Conservation (phyloP, 495 filamentous ascomycete species). For the Aspergillus saccharolyticus region DNA sequence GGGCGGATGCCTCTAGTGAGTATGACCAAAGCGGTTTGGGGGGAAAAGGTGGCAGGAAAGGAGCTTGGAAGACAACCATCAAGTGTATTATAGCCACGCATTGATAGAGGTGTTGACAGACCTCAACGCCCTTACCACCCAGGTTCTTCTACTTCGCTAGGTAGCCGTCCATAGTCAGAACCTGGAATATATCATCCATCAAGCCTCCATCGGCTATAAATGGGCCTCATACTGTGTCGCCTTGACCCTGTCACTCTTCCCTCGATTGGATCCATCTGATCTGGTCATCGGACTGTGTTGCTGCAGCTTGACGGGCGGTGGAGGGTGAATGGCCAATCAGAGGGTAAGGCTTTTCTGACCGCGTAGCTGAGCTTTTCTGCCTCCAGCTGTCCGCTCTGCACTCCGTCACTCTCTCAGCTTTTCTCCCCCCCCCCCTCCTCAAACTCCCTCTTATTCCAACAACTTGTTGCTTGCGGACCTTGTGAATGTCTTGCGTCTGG, state of each 20-base stretch:
- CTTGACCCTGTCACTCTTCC: background rate
- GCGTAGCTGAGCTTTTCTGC: background rate
- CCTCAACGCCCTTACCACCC: background rate
- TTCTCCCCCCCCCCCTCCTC: conserved; percentile 8
- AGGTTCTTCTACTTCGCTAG: too few relatives aligned
- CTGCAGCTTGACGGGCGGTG: background rate
- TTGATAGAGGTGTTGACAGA: background rate
- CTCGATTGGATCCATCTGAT: background rate
- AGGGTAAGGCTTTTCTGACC: background rate
- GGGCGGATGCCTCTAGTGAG: background rate
- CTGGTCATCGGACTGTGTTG: background rate
- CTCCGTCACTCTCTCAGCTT: conserved; percentile 7
- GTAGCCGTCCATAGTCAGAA: too few relatives aligned
- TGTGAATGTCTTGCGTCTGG: conserved; percentile 33
- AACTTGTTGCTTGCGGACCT: conserved; percentile 11
- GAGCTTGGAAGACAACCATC: background rate
- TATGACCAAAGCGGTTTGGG: background rate
- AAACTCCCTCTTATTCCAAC: conserved; percentile 9
- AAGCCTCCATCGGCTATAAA: too few relatives aligned
- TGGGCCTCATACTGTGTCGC: too few relatives aligned
- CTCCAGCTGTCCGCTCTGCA: conserved; percentile 8
- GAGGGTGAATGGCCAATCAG: background rate
- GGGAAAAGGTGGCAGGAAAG: background rate
- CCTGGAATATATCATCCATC: too few relatives aligned
- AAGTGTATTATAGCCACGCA: background rate